Base-by-base conservation (phyloP, 768 basidiomycete species). In the Phlebiopsis flavidoalba region DNA sequence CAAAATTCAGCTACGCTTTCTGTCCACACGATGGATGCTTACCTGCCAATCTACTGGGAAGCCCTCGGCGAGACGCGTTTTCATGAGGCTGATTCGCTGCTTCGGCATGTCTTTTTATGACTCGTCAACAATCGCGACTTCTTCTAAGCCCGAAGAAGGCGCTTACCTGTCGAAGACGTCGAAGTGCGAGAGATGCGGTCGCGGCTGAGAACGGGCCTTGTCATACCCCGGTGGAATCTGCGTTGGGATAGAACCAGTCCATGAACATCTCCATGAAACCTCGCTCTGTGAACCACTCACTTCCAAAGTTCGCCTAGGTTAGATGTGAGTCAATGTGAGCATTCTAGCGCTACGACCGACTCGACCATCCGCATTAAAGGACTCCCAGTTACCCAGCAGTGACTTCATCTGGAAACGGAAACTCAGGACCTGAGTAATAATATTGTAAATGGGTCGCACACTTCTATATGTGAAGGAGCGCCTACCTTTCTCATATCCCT, bases 221-320 rank as follows among this genome's bases (percentile, higher is more conserved):
- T 84, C 75, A 90, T 86, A 3, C 77, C 66, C 10, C 87, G 83
- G 68, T 89, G 87, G 65, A 87, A 81, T 66, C 86, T 84, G 55
- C 0, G 50, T 21, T 21, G 37, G 11, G 31, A 33, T 31, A 51
- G 17, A 43, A 8, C 15, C 40, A 48, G 33, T 14, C 17, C 61
- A 21, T 3, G 35, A 31, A 6, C 26, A 31, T 31, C 26, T 31
- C 6, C 26, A 31, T 31, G 26, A 45, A 31, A 54, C 48, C 26
- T 10, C 17, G 43, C 19, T 11, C 3, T 1, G 14, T 31, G 19
- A 53, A 15, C n/a, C 17, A 63, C 72, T 47, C 65, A 87, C 84
- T 85, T 89, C 88, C 88, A 89, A 71, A 82, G 77, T 0, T 87
- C 83, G n/a, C 85, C 85, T 85, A 45, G 40, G 10, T 54, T 12